Percentiles rank a stretch among this genome's conserved stretches.
These are phyloP conservation scores for Trichoderma sp. DNA, from an alignment of 2,329 filamentous ascomycete genomes.

Conservation along the genomic window DNA sequence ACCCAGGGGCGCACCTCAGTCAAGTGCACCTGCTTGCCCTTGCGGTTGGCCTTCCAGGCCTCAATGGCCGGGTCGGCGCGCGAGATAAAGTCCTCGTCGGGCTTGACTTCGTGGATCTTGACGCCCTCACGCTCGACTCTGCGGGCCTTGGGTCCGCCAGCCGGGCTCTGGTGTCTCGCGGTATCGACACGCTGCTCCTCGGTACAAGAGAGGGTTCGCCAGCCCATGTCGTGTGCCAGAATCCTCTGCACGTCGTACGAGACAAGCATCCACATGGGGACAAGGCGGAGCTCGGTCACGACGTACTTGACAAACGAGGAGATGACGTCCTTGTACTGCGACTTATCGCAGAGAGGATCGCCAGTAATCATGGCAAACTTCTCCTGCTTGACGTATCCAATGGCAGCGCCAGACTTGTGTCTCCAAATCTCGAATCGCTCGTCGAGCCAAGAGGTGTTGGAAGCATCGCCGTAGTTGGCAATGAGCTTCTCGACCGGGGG, in stretches of 20 bases:
- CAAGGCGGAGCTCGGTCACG: slow-evolving; percentile 64
- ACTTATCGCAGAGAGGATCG: slow-evolving; percentile 77
- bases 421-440: slow-evolving; percentile 87
- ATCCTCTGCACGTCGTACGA: slow-evolving; percentile 75
- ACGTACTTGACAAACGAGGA: slow-evolving; percentile 72
- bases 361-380: slow-evolving; percentile 83
- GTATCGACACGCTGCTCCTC: slow-evolving; percentile 86
- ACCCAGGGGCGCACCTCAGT: slow-evolving; percentile 89
- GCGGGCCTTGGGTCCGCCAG: slow-evolving; percentile 69
- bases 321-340: slow-evolving; percentile 73
- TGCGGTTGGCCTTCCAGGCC: slow-evolving; percentile 77
- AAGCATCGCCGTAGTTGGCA: slow-evolving; percentile 92
- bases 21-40: slow-evolving; percentile 82
- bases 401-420: slow-evolving; percentile 77
- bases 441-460: slow-evolving; percentile 91
- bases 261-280: slow-evolving; percentile 87
- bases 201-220: slow-evolving; percentile 84
- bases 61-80: slow-evolving; percentile 70
- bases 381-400: slow-evolving; percentile 75
- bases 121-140: slow-evolving; percentile 81
- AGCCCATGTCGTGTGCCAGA: slow-evolving; percentile 75
- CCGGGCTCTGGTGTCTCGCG: slow-evolving; percentile 60
- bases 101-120: slow-evolving; percentile 69
- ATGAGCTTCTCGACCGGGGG: slow-evolving; percentile 83
- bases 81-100: slow-evolving; percentile 66